Base-by-base conservation (phyloP, 2,329 filamentous ascomycete genomes). In the Penicillium sp. region DNA sequence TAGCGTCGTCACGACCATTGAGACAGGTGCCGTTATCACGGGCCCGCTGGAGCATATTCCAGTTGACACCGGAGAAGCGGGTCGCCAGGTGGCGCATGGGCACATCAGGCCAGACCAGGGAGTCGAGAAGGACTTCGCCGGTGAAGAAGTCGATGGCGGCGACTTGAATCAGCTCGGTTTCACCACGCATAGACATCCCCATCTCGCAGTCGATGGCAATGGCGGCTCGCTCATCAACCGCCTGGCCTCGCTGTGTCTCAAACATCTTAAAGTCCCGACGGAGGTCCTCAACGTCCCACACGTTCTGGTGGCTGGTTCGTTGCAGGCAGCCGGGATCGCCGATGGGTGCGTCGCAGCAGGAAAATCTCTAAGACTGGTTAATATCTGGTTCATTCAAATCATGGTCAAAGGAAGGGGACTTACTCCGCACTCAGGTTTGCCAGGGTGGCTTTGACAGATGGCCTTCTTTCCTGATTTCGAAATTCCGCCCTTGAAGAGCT, bases 161-260 rank as follows among this genome's bases (percentile, higher is more conserved):
- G 1, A 82, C 37, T 3, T 78, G 77, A 49, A 82, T 79, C 6
- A 82, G 64, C 52, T 81, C 78, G 0, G 65, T 62, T 8, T 81
- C 76, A 6, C 74, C 72, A 4, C 64, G 65, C 7, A 57, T 55
- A 1, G 74, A 66, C 0, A 67, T 72, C 13, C 79, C 60, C 77
- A 81, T 81, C 54, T 82, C 79, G 53, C 79, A 81, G 52, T 81
- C 78, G 3, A 82, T 64, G 0, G 73, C 76, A 3, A 81, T 72
- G 2, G 63, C 66, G 2, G 15, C 13, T 2, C 52, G 55, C 3
- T 42, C n/a, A 9, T 38, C 9, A 13, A n/a, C 13, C 10, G 31
- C 37, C 10, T 20, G 33, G 6, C 32, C 24, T 3, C 23, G 37
- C 25, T 45, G 44, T 2, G 53, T 52, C 29, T 37, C 12, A 13